These are phyloP conservation scores for Prunus armeniaca DNA, from an alignment of 306 rosid species.

Conservation along the genomic window DNA sequence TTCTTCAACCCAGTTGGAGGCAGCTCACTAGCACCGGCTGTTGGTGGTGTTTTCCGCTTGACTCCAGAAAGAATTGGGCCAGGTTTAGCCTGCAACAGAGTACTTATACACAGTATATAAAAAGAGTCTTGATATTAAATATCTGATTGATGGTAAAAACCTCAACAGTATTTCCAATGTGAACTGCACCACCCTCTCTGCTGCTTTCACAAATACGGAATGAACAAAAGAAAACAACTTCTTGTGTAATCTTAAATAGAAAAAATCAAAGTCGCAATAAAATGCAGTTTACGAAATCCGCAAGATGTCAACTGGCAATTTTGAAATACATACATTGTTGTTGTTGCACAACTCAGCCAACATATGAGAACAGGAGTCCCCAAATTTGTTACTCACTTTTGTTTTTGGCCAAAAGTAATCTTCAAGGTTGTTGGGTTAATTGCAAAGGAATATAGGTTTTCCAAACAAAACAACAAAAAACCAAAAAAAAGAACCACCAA, in stretches of 20 bases:
- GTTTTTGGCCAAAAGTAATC: not conserved
- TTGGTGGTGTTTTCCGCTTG: slow-evolving; percentile 41
- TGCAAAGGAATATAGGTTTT: not conserved
- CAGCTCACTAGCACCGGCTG: slow-evolving; percentile 4
- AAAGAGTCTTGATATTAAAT: not conserved
- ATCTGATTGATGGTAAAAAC: slow-evolving; percentile 13
- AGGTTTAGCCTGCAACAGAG: slow-evolving; percentile 61
- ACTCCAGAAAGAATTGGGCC: slow-evolving; percentile 15
- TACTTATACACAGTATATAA: slow-evolving; percentile 23
- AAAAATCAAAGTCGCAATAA: not conserved
- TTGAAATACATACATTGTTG: not conserved
- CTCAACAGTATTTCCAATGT: slow-evolving; percentile 8
- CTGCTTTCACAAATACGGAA: not conserved
- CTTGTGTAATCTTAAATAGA: not conserved
- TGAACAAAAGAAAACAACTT: not conserved
- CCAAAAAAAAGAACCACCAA: no score
- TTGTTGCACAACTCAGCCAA: not conserved
- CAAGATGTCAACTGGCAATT: not conserved
- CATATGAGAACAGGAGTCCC: not conserved
- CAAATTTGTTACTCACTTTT: not conserved
- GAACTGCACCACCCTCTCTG: not conserved
- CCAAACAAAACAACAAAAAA: not conserved
- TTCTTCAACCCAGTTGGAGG: slow-evolving; percentile 30
- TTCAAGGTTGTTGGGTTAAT: not conserved
- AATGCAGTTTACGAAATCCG: not conserved